These are phyloP conservation scores for Colletotrichum phormii DNA, from an alignment of 2,329 filamentous ascomycete genomes.

Conservation along the genomic window DNA sequence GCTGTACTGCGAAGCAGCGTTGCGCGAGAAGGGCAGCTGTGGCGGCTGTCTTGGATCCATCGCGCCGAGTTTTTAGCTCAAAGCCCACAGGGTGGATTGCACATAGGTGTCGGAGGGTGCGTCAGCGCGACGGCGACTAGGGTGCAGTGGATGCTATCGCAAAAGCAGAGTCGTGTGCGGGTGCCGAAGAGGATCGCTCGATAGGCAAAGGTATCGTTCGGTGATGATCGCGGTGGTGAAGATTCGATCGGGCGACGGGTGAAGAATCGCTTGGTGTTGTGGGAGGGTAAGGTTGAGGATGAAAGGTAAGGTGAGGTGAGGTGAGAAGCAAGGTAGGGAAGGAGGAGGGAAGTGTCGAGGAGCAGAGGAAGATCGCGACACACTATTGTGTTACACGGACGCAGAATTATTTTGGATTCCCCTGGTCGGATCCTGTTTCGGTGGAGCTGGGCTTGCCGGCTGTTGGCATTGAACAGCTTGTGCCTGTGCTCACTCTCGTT, in stretches of 20 bases:
- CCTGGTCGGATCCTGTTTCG: slow-evolving; percentile 32
- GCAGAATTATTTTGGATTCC: slow-evolving; percentile 37
- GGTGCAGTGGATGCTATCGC: slow-evolving; percentile 25
- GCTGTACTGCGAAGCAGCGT: slow-evolving; percentile 44
- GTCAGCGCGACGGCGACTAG: slow-evolving; percentile 20
- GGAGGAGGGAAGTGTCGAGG: slow-evolving; percentile 17
- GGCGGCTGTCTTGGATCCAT: slow-evolving; percentile 49
- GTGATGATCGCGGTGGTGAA: not conserved
- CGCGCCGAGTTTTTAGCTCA: slow-evolving; percentile 50
- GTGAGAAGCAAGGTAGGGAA: slow-evolving; percentile 5
- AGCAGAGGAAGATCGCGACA: slow-evolving; percentile 33
- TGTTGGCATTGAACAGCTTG: slow-evolving; percentile 29
- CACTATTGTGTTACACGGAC: slow-evolving; percentile 38
- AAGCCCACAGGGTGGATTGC: slow-evolving; percentile 38
- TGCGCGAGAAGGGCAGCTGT: slow-evolving; percentile 46
- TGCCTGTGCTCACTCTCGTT: slow-evolving; percentile 28
- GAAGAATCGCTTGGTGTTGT: not conserved
- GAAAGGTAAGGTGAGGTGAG: not conserved
- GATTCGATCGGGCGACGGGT: not conserved
- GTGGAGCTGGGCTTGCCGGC: slow-evolving; percentile 32
- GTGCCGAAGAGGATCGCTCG: slow-evolving; percentile 2
- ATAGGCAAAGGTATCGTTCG: slow-evolving; percentile 23
- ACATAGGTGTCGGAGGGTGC: slow-evolving; percentile 25
- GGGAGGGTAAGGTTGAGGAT: not conserved
- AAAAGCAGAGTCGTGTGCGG: slow-evolving; percentile 4